Conservation (phyloP, 1,139 yeast genomes). For the Taphrina confusa region DNA sequence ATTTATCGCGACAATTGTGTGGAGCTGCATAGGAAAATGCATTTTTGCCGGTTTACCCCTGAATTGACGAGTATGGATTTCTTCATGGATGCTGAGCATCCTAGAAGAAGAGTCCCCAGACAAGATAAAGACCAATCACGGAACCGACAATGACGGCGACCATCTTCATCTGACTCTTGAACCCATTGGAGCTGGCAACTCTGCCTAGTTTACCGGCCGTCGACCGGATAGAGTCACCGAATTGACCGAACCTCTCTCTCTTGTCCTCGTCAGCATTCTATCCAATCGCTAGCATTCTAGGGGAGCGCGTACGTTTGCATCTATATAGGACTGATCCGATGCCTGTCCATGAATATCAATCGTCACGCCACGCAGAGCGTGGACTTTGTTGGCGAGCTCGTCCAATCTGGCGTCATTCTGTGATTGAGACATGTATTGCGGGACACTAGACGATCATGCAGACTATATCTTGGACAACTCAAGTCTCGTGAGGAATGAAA, state of each 20-base stretch:
- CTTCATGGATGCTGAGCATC: too few relatives aligned
- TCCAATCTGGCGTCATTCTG: conserved; percentile 63
- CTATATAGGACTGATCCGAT: conserved; percentile 59
- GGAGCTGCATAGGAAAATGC: too few relatives aligned
- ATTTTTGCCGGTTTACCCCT: too few relatives aligned
- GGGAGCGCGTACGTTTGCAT: conserved; percentile 41
- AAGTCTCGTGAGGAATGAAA: too few relatives aligned
- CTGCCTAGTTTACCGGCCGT: conserved; percentile 32
- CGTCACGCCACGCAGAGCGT: conserved; percentile 62
- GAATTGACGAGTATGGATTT: too few relatives aligned
- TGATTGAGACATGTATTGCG: conserved; percentile 22
- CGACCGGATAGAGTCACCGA: conserved; percentile 19
- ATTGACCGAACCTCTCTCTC: conserved; percentile 29
- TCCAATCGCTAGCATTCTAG: background rate
- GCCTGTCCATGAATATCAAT: conserved; percentile 66
- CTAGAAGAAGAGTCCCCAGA: conserved; percentile 53
- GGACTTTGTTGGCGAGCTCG: conserved; percentile 60
- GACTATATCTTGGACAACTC: too few relatives aligned
- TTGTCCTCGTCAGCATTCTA: conserved; percentile 18
- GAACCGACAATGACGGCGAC: conserved; percentile 26
- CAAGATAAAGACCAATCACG: conserved; percentile 52
- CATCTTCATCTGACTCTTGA: conserved; percentile 25
- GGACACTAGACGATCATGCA: too few relatives aligned
- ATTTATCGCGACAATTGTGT: too few relatives aligned
- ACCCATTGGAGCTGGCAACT: conserved; percentile 20